Conservation (phyloP, 2,329 filamentous ascomycete genomes). For the Thermomyces lanuginosus region DNA sequence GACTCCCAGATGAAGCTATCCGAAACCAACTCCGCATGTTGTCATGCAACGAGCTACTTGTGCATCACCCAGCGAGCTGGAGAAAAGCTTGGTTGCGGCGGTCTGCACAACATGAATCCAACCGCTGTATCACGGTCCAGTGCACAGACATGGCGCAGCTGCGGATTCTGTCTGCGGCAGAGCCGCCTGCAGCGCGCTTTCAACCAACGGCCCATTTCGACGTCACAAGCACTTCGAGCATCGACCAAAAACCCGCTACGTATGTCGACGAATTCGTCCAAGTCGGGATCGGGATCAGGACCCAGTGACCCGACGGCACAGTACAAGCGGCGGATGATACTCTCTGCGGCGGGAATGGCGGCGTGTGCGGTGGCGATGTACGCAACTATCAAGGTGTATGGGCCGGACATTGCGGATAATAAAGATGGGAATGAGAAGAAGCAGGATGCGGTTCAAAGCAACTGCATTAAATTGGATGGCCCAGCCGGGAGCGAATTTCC, state of each 20-base stretch:
- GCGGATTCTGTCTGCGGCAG: no score
- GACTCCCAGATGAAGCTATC: no score
- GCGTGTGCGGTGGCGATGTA: slow-evolving; percentile 26
- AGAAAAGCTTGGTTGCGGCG: no score
- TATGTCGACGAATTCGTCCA: slow-evolving; percentile 7
- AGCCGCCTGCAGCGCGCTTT: slow-evolving; percentile 12
- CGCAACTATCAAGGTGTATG: slow-evolving; percentile 22
- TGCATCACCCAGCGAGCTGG: no score
- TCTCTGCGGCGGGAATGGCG: slow-evolving; percentile 23
- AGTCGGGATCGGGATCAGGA: no score
- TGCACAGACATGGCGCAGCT: no score
- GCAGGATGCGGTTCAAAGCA: slow-evolving; percentile 4
- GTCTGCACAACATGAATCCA: no score
- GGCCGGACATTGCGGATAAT: slow-evolving; percentile 8
- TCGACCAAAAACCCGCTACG: slow-evolving; percentile 17
- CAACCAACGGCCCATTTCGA: slow-evolving; percentile 15
- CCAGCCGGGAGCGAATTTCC: slow-evolving; percentile 19
- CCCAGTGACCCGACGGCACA: slow-evolving; percentile 12
- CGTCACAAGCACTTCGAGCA: slow-evolving; percentile 6
- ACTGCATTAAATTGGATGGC: slow-evolving; percentile 24
- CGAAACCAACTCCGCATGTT: no score
- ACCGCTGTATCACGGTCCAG: no score
- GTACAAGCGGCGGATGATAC: slow-evolving; percentile 16
- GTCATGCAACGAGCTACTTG: no score
- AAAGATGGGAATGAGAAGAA: slow-evolving; percentile 7